Conservation (phyloP, 2,329 filamentous ascomycete species). For the Cadophora sp. region DNA sequence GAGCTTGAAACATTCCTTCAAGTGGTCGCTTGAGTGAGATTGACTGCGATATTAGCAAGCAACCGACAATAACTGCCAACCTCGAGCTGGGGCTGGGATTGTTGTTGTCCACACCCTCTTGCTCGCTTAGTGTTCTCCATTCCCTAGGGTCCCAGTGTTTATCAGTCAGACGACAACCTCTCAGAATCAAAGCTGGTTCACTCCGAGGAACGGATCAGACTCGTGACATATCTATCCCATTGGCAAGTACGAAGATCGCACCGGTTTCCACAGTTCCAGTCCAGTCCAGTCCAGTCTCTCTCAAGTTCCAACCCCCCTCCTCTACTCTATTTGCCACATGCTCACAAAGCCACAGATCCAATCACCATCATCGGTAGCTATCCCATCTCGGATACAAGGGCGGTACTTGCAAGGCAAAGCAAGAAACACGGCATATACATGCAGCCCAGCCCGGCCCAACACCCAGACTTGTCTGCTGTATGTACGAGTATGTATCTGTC, state of each 20-base stretch:
- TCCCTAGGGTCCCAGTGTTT: not conserved
- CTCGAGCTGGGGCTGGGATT: not conserved
- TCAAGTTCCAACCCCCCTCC: not conserved
- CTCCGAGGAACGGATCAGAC: not conserved
- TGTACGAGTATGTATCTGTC: not conserved
- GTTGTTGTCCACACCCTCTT: not conserved
- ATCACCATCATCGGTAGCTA: not conserved
- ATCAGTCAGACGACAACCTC: slow-evolving; percentile 6
- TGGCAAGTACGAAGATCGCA: not conserved
- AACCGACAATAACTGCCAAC: not conserved
- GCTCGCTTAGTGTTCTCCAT: not conserved
- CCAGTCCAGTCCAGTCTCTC: not conserved
- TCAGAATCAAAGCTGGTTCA: not conserved
- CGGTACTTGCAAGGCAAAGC: slow-evolving; percentile 4
- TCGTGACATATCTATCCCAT: not conserved
- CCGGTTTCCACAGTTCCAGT: not conserved
- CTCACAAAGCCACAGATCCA: not conserved
- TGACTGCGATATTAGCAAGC: not conserved
- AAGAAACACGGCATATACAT: slow-evolving; percentile 2
- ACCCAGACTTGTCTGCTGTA: not conserved
- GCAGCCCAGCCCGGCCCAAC: not conserved
- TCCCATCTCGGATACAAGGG: not conserved
- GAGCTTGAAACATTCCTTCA: not conserved
- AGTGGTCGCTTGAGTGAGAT: slow-evolving; percentile 3
- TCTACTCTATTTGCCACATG: not conserved